These are phyloP conservation scores for Amanita fuliginea DNA, from an alignment of 768 basidiomycete genomes.

Conservation along the genomic window DNA sequence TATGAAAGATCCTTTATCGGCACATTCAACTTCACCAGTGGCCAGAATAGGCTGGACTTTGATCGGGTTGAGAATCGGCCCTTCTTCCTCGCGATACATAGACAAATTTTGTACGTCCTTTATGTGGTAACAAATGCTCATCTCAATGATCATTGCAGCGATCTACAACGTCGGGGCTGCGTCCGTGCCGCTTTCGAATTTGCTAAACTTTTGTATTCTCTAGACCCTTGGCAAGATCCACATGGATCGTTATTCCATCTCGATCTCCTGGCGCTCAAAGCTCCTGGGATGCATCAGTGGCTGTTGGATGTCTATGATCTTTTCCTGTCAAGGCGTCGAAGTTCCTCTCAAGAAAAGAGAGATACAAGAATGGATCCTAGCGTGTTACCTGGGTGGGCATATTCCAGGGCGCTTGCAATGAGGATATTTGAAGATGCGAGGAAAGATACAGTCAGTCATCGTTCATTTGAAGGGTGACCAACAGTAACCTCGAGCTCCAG, in stretches of 20 bases:
- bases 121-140: not conserved
- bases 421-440: slow-evolving; percentile 36
- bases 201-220: slow-evolving; percentile 69
- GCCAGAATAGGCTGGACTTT: slow-evolving; percentile 80
- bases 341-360: slow-evolving; percentile 8
- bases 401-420: slow-evolving; percentile 59
- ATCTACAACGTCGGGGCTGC: slow-evolving; percentile 83
- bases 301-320: slow-evolving; percentile 55
- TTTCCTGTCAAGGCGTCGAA: slow-evolving; percentile 21
- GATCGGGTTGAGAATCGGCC: slow-evolving; percentile 85
- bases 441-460: slow-evolving; percentile 24
- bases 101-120: slow-evolving; percentile 61
- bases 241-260: slow-evolving; percentile 78
- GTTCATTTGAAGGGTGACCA: not conserved
- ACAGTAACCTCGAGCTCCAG: slow-evolving; percentile 17
- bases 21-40: slow-evolving; percentile 74
- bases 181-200: slow-evolving; percentile 88
- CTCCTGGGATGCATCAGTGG: slow-evolving; percentile 66
- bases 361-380: slow-evolving; percentile 35
- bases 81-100: slow-evolving; percentile 81
- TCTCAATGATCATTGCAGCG: slow-evolving; percentile 27
- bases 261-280: slow-evolving; percentile 78
- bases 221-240: slow-evolving; percentile 84
- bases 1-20: slow-evolving; percentile 88
- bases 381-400: slow-evolving; percentile 70